Evolutionary conservation across 164 flowering plant genomes (phyloP).

Genomic region (Litsea cubeba): DNA sequence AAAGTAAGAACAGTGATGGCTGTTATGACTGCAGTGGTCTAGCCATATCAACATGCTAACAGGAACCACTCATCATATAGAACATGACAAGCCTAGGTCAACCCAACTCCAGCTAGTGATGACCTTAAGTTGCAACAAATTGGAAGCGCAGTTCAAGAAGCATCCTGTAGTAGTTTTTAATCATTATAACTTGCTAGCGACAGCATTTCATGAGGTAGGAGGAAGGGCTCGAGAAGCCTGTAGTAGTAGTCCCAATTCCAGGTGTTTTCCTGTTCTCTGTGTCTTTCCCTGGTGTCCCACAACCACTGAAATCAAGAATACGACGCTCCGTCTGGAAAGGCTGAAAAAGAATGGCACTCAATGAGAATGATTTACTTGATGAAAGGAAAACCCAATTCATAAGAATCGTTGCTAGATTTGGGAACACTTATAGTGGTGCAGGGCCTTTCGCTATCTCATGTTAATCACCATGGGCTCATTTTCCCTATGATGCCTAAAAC

Average conservation of each 20-base stretch:
- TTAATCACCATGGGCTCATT: too few species aligned
- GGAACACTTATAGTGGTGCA: too few species aligned
- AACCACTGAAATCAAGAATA: slow-evolving; percentile 85
- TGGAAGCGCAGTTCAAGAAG: neutral
- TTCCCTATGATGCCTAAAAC: too few species aligned
- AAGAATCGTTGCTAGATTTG: too few species aligned
- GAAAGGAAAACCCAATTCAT: too few species aligned
- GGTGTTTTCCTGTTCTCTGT: slow-evolving; percentile 31
- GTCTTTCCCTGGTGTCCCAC: slow-evolving; percentile 62
- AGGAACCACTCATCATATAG: too few species aligned
- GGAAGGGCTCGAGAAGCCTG: slow-evolving; percentile 52
- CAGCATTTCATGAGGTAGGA: slow-evolving; percentile 73
- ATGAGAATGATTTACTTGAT: neutral
- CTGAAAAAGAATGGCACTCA: neutral
- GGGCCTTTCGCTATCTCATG: too few species aligned
- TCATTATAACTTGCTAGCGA: slow-evolving; percentile 34
- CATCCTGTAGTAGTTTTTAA: neutral
- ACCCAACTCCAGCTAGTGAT: neutral
- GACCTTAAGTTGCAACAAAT: neutral
- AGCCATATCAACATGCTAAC: too few species aligned
- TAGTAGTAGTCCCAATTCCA: slow-evolving; percentile 9
- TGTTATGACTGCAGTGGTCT: too few species aligned
- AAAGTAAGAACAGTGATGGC: neutral
- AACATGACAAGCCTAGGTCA: too few species aligned
- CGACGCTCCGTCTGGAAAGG: slow-evolving; percentile 71